Percentiles rank a stretch among this genome's conserved stretches.
Conservation (phyloP, 352 stramenopile genomes). For the Globisporangium yorkense region DNA sequence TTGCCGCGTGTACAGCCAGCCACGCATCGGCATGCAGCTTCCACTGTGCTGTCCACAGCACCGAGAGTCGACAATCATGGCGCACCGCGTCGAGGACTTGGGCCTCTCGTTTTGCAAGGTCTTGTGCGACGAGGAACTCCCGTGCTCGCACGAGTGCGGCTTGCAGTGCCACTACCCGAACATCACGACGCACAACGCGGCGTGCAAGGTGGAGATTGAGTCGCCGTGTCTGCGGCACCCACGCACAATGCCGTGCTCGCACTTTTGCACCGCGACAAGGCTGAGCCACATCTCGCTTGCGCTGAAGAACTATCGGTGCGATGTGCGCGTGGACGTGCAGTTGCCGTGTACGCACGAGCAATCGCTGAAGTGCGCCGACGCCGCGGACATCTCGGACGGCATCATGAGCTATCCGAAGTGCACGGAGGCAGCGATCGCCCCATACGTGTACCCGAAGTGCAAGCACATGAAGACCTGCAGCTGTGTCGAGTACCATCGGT, state of each 20-base stretch:
- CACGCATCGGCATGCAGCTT: slow-evolving; percentile 44
- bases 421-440: slow-evolving; percentile 43
- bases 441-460: slow-evolving; percentile 67
- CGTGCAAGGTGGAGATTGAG: slow-evolving; percentile 45
- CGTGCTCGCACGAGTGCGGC: slow-evolving; percentile 63
- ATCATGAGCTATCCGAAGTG: slow-evolving; percentile 40
- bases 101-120: slow-evolving; percentile 73
- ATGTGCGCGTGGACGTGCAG: slow-evolving; percentile 40
- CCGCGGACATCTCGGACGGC: slow-evolving; percentile 34
- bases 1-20: slow-evolving; percentile 31
- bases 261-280: slow-evolving; percentile 27
- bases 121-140: slow-evolving; percentile 46
- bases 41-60: slow-evolving; percentile 81
- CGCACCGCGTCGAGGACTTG: slow-evolving; percentile 33
- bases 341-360: slow-evolving; percentile 62
- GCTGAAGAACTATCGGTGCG: slow-evolving; percentile 50
- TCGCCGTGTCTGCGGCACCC: slow-evolving; percentile 65
- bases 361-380: slow-evolving; percentile 39
- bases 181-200: slow-evolving; percentile 48
- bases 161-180: slow-evolving; percentile 67
- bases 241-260: slow-evolving; percentile 35
- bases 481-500: slow-evolving; percentile 61
- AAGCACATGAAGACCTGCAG: slow-evolving; percentile 60
- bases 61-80: slow-evolving; percentile 27
- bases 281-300: slow-evolving; percentile 28